Percentiles rank a stretch among this genome's conserved stretches.
These are phyloP conservation scores for Tuber brumale DNA, from an alignment of 495 filamentous ascomycete genomes.

Conservation along the genomic window DNA sequence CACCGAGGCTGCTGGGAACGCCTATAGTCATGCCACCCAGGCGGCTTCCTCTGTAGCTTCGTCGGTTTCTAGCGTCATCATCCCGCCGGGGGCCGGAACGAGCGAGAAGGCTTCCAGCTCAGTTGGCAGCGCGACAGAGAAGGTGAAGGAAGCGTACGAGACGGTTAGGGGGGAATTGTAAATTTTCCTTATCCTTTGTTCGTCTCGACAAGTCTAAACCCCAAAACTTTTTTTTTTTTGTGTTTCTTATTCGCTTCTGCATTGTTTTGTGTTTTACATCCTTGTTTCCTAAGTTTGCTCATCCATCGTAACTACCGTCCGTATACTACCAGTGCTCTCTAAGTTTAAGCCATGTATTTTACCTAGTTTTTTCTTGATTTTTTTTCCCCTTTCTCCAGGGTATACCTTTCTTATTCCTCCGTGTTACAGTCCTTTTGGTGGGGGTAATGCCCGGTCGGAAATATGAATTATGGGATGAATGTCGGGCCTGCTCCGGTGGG, in stretches of 20 bases:
- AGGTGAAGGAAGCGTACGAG: constrained; percentile 47
- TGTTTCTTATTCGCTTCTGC: not conserved
- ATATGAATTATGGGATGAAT: not conserved
- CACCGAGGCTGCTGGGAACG: constrained; percentile 39
- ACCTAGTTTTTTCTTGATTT: not conserved
- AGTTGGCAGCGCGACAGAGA: constrained; percentile 43
- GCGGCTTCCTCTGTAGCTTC: constrained; percentile 43
- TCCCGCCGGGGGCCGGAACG: constrained; percentile 40
- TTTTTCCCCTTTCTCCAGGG: not conserved
- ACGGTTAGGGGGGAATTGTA: constrained; percentile 22
- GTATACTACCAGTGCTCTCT: not conserved
- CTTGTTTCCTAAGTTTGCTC: not conserved
- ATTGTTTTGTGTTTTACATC: not conserved
- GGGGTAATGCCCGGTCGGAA: not conserved
- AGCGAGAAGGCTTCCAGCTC: constrained; percentile 45
- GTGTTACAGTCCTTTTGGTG: not conserved
- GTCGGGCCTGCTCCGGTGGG: not conserved
- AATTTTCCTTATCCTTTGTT: not conserved
- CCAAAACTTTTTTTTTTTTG: not conserved
- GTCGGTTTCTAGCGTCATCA: constrained; percentile 44
- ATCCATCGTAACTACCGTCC: not conserved
- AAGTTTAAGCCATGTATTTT: not conserved
- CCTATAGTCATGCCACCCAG: constrained; percentile 26
- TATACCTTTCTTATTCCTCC: not conserved
- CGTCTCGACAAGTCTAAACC: not conserved